Base-by-base conservation (phyloP, 2,329 filamentous ascomycete species). In the Trichoderma sp. region DNA sequence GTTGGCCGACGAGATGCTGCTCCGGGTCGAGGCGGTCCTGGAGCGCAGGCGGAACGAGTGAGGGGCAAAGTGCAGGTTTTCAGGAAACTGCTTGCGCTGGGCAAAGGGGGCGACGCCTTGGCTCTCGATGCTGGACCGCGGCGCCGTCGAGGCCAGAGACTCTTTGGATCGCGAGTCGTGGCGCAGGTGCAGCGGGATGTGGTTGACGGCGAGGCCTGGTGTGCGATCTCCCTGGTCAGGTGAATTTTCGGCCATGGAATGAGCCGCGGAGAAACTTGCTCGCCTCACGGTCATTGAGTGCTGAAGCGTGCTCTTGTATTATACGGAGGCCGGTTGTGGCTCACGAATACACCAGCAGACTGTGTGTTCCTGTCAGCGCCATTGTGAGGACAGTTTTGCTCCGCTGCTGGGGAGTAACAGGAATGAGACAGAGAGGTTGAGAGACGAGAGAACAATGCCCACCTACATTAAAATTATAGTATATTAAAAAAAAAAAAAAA, bases 21-120 rank as follows among this genome's bases (percentile, higher is more conserved):
- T 81, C 71, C 79, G 77, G 0, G 80, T 81, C 2, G 79, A 81
- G 10, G 77, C 76, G 0, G 80, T 81, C 0, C 78, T 78, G 1
- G 79, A 81, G 14, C 79, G 77, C 29, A 77, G 74, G 37, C 76
- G 77, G 53, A 76, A 74, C 1, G 73, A 72, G 43, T 72, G 71
- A 0, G 76, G 74, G 1, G 71, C 66, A 43, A 79, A 75, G 37
- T 77, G 75, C 8, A 78, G 72, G 47, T 73, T 78, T 62, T 79
- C 78, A 0, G 77, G 78, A 3, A 77, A 72, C 10, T 73, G 73
- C 57, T 74, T 77, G 16, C 71, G 71, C 37, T 68, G 40, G 24
- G 57, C 70, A 47, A 53, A 58, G 8, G 62, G n/a, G 21, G 43
- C 40, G n/a, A 64, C 59, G 16, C 43, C 43, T 40, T 68, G 59